Evolutionary conservation across 2,329 filamentous ascomycete species (phyloP).

Genomic region (Talaromyces sp.): DNA sequence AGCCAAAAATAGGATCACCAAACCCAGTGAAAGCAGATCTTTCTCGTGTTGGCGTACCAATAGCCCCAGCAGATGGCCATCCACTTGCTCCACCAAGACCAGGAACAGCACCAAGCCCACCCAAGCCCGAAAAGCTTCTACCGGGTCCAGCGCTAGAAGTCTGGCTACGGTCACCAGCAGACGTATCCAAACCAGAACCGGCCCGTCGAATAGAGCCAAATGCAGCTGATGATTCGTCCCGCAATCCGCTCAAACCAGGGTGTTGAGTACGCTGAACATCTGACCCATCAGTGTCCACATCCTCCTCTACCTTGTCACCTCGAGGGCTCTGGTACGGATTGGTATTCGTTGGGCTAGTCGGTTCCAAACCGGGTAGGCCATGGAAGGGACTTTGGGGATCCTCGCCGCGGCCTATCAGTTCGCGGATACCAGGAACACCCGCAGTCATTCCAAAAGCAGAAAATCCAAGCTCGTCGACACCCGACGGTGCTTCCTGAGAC

Average conservation of each 20-base stretch:
- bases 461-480: conserved; percentile 53
- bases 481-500: conserved; percentile 62
- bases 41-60: conserved; percentile 67
- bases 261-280: conserved; percentile 48
- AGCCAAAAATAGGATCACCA: conserved; percentile 63
- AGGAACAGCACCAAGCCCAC: conserved; percentile 48
- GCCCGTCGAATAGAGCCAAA: conserved; percentile 55
- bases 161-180: conserved; percentile 81
- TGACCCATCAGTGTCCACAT: conserved; percentile 53
- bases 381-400: conserved; percentile 48
- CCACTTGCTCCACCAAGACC: conserved; percentile 46
- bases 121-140: conserved; percentile 63
- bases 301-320: conserved; percentile 63
- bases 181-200: conserved; percentile 49
- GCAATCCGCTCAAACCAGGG: conserved; percentile 50
- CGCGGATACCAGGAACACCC: conserved; percentile 53
- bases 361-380: conserved; percentile 50
- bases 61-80: conserved; percentile 57
- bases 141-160: conserved; percentile 77
- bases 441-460: conserved; percentile 57
- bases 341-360: conserved; percentile 86
- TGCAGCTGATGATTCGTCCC: conserved; percentile 43
- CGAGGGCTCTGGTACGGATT: conserved; percentile 94
- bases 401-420: conserved; percentile 53
- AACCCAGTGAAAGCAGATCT: conserved; percentile 49